Percentiles rank a stretch among this genome's conserved stretches.
phyloP scores from a whole-genome alignment of 441 rosid species.

The Erodium moschatum region DNA sequence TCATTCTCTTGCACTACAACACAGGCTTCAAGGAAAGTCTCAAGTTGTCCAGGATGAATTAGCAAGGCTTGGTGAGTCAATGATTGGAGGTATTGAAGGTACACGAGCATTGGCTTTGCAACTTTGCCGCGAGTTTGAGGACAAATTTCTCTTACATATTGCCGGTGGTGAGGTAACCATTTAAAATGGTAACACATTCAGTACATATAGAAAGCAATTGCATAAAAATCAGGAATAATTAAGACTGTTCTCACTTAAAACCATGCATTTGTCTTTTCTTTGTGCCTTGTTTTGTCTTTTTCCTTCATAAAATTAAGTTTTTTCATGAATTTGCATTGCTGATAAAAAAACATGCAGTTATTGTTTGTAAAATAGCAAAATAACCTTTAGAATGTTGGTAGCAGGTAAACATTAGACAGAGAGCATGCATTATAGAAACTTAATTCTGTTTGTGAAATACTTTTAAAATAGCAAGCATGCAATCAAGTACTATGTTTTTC shows the following conservation, averaged over 20 bases:
- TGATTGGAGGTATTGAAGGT: constrained; percentile 79
- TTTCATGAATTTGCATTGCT: too few relatives aligned
- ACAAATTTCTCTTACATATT: constrained; percentile 79
- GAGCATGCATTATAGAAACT: neutral
- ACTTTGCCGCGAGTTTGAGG: constrained; percentile 96
- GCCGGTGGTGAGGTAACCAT: constrained; percentile 79
- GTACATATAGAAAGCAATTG: neutral
- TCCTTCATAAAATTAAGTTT: neutral
- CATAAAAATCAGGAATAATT: neutral
- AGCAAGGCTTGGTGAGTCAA: constrained; percentile 72
- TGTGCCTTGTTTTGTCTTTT: neutral
- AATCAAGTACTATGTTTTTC: neutral
- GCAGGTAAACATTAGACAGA: neutral
- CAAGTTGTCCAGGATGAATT: constrained; percentile 77
- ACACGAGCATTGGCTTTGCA: constrained; percentile 90
- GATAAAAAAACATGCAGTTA: too few relatives aligned
- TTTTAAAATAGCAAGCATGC: constrained; percentile 1
- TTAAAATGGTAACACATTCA: constrained; percentile 10
- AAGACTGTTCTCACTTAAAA: neutral
- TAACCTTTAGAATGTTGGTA: neutral
- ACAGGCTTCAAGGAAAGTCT: constrained; percentile 84
- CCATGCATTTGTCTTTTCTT: neutral
- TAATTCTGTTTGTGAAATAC: neutral
- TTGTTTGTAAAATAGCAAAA: neutral
- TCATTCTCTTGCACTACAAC: constrained; percentile 14